These are phyloP conservation scores for Xylaria sp. DNA, from an alignment of 2,329 filamentous ascomycete species.

Conservation along the genomic window DNA sequence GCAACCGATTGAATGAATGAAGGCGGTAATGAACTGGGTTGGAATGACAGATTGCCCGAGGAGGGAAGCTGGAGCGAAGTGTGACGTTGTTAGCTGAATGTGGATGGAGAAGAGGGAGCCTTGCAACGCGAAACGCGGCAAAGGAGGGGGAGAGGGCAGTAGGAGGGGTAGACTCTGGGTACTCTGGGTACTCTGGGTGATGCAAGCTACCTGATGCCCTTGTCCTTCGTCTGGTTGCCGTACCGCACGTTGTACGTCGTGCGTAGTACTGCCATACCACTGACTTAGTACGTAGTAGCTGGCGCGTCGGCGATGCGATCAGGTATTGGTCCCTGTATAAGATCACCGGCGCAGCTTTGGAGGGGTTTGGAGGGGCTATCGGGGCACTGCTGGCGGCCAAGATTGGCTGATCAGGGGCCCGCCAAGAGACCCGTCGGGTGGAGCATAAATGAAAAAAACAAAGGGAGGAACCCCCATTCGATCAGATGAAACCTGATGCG, in stretches of 20 bases:
- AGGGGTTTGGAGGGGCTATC: conserved; percentile 15
- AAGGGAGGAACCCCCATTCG: neutral
- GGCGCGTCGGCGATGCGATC: conserved; percentile 3
- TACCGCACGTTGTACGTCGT: conserved; percentile 5
- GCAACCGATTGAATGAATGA: neutral
- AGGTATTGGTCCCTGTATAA: neutral
- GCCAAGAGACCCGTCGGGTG: conserved; percentile 25
- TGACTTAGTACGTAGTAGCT: too few relatives aligned
- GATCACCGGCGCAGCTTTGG: conserved; percentile 8
- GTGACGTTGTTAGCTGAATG: conserved; percentile 7
- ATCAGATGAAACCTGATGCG: neutral
- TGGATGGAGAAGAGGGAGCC: conserved; percentile 1
- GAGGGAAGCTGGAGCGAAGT: neutral
- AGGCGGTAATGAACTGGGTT: neutral
- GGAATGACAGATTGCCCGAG: neutral
- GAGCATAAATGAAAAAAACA: neutral
- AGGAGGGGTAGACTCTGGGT: conserved; percentile 13
- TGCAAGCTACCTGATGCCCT: neutral
- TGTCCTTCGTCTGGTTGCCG: neutral
- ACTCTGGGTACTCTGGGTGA: neutral
- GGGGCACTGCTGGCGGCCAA: conserved; percentile 14
- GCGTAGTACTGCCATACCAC: neutral
- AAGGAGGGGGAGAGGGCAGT: conserved; percentile 25
- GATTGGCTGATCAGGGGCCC: conserved; percentile 26
- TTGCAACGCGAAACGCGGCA: conserved; percentile 6